These are phyloP conservation scores for Microascus cirrosus DNA, from an alignment of 2,329 filamentous ascomycete genomes.

Conservation along the genomic window DNA sequence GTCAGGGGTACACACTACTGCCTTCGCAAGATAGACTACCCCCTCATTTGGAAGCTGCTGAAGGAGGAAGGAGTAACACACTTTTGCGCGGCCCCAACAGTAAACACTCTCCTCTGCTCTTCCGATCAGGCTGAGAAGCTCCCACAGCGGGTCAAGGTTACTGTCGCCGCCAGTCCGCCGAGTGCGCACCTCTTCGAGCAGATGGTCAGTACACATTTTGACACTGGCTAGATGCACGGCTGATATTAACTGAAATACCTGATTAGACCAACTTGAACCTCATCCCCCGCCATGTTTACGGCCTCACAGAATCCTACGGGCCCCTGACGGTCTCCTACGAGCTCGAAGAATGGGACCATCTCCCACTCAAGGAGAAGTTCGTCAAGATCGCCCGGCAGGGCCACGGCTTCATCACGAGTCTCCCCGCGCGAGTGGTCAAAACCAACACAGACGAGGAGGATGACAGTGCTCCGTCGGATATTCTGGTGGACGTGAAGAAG, in stretches of 20 bases:
- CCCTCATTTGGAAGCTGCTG: slow-evolving; percentile 79
- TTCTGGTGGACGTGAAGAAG: slow-evolving; percentile 31
- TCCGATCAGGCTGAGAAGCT: slow-evolving; percentile 63
- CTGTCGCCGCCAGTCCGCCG: slow-evolving; percentile 85
- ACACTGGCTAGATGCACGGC: not conserved
- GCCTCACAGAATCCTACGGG: slow-evolving; percentile 79
- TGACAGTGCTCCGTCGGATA: slow-evolving; percentile 10
- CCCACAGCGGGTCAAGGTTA: slow-evolving; percentile 65
- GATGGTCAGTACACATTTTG: slow-evolving; percentile 48
- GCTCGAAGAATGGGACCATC: slow-evolving; percentile 70
- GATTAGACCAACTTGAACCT: slow-evolving; percentile 57
- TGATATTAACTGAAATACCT: not conserved
- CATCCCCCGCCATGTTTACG: slow-evolving; percentile 87
- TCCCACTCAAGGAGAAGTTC: slow-evolving; percentile 69
- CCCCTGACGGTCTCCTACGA: slow-evolving; percentile 92
- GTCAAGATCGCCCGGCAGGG: slow-evolving; percentile 87
- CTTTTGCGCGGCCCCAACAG: slow-evolving; percentile 91
- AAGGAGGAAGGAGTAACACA: slow-evolving; percentile 84
- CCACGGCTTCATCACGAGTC: slow-evolving; percentile 75
- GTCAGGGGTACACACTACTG: slow-evolving; percentile 93
- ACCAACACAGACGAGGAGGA: slow-evolving; percentile 55
- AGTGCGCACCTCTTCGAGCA: slow-evolving; percentile 84
- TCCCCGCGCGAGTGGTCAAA: slow-evolving; percentile 75
- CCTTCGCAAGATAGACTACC: slow-evolving; percentile 88
- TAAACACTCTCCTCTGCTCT: slow-evolving; percentile 86